Base-by-base conservation (phyloP, 225 moss, liverwort and hornwort species). In the Climacium dendroides region DNA sequence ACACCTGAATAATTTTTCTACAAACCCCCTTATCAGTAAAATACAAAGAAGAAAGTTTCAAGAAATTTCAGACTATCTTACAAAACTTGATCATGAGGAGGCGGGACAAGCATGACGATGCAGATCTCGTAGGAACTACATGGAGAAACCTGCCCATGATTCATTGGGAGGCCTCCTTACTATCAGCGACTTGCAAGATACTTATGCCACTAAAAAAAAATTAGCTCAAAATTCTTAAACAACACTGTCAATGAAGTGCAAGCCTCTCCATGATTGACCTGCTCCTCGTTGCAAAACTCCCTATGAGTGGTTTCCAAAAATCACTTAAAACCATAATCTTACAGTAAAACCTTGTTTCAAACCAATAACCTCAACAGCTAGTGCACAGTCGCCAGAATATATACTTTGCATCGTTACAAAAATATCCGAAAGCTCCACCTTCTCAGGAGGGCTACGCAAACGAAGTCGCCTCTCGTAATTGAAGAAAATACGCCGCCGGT, bases 401-500 rank as follows among this genome's bases (percentile, higher is more conserved):
- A 37, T 10, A 10, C 55, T 54, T 54, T 25, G 47, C n/a, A 87
- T 77, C 62, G 65, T 70, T 19, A 58, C 77, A 58, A 39, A 37
- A 80, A 74, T 43, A 28, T 32, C 53, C 64, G 43, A 75, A 32
- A 87, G 41, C 78, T 83, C 60, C 78, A 97, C 96, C 96, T 97
- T 96, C 85, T 97, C 97, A 79, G 94, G 95, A 86, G 91, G 87
- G 89, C 97, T 97, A 28, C 92, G 93, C 88, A 95, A 81, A 66
- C 97, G 92, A 54, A 97, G 94, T 65, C 95, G 92, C 73, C 94
- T 94, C 85, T 96, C 93, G 80, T 96, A 97, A 82, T 96, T 95
- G 91, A 97, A 97, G 90, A 97, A 97, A 52, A 95, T 86, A 55
- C 93, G 94, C 75, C 95, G 92, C 60, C 95, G 91, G 45, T 92